These are phyloP conservation scores for Aureobasidium mangrovei DNA, from an alignment of 2,329 filamentous ascomycete species.

Conservation along the genomic window DNA sequence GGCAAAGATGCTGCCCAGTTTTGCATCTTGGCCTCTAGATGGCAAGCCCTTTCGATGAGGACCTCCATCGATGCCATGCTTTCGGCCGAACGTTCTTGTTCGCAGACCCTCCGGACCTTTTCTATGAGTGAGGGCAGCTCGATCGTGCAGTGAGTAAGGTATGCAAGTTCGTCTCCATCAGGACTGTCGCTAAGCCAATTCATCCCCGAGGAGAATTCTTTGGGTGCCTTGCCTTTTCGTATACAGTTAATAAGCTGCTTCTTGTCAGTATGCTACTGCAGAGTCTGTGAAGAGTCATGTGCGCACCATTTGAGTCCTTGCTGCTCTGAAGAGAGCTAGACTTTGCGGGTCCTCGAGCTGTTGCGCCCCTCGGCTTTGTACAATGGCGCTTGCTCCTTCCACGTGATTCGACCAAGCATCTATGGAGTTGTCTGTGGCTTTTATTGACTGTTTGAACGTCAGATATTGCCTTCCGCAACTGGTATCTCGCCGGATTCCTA, in stretches of 20 bases:
- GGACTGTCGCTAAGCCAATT: slow-evolving; percentile 9
- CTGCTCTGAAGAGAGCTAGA: slow-evolving; percentile 11
- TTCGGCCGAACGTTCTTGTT: background rate
- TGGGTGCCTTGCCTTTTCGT: slow-evolving; percentile 4
- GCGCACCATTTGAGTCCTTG: slow-evolving; percentile 5
- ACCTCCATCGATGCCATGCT: slow-evolving; percentile 7
- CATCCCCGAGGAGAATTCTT: background rate
- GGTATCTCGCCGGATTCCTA: slow-evolving; percentile 18
- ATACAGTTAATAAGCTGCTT: slow-evolving; percentile 12
- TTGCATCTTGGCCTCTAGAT: slow-evolving; percentile 5
- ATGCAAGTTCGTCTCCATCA: background rate
- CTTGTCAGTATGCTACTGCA: background rate
- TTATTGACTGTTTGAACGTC: slow-evolving; percentile 6
- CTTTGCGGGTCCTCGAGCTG: slow-evolving; percentile 21
- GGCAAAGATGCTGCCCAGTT: slow-evolving; percentile 5
- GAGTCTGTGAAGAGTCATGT: background rate
- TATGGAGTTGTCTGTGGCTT: slow-evolving; percentile 33
- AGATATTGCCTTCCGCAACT: background rate
- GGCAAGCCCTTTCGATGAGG: slow-evolving; percentile 5
- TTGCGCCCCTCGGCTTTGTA: slow-evolving; percentile 36
- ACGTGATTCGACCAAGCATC: slow-evolving; percentile 50
- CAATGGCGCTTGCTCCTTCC: slow-evolving; percentile 50
- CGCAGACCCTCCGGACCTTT: background rate
- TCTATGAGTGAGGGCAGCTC: slow-evolving; percentile 4
- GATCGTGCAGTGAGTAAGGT: slow-evolving; percentile 10